These are phyloP conservation scores for Coffea eugenioides DNA, from an alignment of 257 asterid genomes.

Conservation along the genomic window DNA sequence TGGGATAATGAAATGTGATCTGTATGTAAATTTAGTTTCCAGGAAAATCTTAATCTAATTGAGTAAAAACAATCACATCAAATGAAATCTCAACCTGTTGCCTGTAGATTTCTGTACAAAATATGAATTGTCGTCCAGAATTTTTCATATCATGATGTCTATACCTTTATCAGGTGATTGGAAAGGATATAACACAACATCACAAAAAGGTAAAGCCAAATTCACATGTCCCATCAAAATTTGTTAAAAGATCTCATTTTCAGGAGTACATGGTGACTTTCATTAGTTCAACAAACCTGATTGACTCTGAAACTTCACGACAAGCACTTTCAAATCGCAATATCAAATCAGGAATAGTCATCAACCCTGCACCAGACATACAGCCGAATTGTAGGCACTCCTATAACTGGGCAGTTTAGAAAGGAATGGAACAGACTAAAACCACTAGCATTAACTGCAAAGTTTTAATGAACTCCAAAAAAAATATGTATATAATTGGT, in stretches of 20 bases:
- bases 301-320: conserved; percentile 82
- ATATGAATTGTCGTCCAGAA: neutral
- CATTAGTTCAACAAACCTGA: conserved; percentile 46
- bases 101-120: neutral
- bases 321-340: conserved; percentile 81
- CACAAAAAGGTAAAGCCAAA: neutral
- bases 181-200: neutral
- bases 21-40: neutral
- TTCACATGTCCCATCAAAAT: neutral
- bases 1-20: neutral
- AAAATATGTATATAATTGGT: too few species aligned
- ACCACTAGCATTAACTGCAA: neutral
- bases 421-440: neutral
- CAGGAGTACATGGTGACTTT: neutral
- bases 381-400: conserved; percentile 12
- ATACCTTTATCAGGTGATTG: neutral
- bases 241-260: neutral
- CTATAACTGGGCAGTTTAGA: neutral
- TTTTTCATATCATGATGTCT: neutral
- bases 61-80: neutral
- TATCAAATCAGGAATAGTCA: conserved; percentile 82
- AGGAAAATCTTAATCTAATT: neutral
- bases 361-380: conserved; percentile 66
- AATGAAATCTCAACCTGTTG: neutral
- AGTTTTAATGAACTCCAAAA: neutral